Evolutionary conservation across 2,329 filamentous ascomycete species (phyloP).

Genomic region (Escovopsis sp.): DNA sequence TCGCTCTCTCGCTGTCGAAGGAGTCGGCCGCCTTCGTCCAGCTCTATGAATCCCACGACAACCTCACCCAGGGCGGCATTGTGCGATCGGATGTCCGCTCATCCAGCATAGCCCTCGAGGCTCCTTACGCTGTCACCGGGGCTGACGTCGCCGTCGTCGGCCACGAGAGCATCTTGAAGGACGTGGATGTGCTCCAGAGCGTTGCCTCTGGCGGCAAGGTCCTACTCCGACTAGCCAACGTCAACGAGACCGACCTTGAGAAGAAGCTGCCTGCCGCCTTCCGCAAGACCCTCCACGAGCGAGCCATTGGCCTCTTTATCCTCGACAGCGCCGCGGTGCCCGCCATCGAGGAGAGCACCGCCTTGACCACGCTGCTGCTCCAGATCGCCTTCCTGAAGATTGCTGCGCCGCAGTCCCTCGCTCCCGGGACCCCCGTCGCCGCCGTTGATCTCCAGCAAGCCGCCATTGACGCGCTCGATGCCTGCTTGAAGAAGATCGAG

Average conservation of each 20-base stretch:
- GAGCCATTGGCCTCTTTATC: constrained; percentile 56
- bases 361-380: constrained; percentile 51
- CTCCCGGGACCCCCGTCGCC: constrained; percentile 40
- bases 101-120: constrained; percentile 69
- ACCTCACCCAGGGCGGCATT: constrained; percentile 58
- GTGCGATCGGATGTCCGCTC: constrained; percentile 74
- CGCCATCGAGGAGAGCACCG: constrained; percentile 48
- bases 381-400: constrained; percentile 75
- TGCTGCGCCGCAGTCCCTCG: constrained; percentile 49
- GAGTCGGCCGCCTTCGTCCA: constrained; percentile 50
- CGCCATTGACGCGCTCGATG: constrained; percentile 50
- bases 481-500: constrained; percentile 56
- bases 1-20: constrained; percentile 50
- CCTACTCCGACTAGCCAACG: constrained; percentile 58
- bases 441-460: constrained; percentile 42
- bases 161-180: constrained; percentile 63
- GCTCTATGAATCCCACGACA: constrained; percentile 47
- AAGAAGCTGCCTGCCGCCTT: constrained; percentile 62
- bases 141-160: constrained; percentile 70
- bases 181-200: constrained; percentile 57
- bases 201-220: constrained; percentile 58
- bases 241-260: constrained; percentile 80
- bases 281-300: constrained; percentile 55
- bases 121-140: constrained; percentile 63
- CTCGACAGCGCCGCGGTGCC: constrained; percentile 57